Conservation (phyloP, 2,329 filamentous ascomycete genomes). For the Fusarium burgessii region DNA sequence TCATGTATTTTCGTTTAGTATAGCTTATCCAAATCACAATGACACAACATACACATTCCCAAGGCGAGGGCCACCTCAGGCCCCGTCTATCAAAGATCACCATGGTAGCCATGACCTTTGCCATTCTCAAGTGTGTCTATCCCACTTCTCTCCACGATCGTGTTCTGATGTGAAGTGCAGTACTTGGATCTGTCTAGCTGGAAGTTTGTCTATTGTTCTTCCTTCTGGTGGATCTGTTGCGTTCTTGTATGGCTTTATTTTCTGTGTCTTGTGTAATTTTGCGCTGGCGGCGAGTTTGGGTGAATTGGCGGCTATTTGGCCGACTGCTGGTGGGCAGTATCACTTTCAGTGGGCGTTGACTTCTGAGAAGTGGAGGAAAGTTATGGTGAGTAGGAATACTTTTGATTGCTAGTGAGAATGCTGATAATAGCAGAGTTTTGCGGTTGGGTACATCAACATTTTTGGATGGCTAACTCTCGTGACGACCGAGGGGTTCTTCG, state of each 20-base stretch:
- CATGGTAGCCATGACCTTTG: constrained; percentile 59
- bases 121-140: constrained; percentile 53
- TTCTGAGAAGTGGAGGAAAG: constrained; percentile 53
- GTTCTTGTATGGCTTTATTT: constrained; percentile 59
- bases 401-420: accelerated
- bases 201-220: constrained; percentile 56
- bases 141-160: neutral
- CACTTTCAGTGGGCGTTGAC: constrained; percentile 58
- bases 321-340: constrained; percentile 61
- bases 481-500: constrained; percentile 58
- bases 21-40: neutral
- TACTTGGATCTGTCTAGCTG: constrained; percentile 54
- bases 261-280: constrained; percentile 59
- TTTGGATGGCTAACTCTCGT: constrained; percentile 59
- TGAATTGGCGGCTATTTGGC: constrained; percentile 59
- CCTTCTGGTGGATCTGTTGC: constrained; percentile 57
- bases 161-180: constrained; percentile 26
- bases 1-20: neutral
- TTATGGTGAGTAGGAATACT: constrained; percentile 45
- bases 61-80: constrained; percentile 49
- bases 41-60: constrained; percentile 1
- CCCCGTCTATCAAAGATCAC: constrained; percentile 55
- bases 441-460: constrained; percentile 58
- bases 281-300: constrained; percentile 57
- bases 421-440: constrained; percentile 52